Conservation (phyloP, 768 basidiomycete species). For the Naganishia onofrii region DNA sequence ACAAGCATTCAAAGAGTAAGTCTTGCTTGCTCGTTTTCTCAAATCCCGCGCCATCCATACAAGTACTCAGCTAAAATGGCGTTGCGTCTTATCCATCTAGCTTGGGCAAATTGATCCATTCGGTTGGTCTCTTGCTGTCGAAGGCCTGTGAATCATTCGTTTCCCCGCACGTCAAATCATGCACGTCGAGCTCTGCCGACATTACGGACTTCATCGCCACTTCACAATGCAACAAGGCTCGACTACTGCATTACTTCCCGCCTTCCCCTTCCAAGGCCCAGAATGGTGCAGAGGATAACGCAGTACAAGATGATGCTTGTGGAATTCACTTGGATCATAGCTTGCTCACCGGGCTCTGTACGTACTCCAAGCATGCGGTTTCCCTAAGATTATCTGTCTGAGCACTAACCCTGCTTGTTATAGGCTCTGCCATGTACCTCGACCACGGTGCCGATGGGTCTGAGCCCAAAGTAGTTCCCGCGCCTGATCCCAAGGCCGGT, state of each 20-base stretch:
- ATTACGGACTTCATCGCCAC: conserved; percentile 68
- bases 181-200: conserved; percentile 21
- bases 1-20: conserved; percentile 80
- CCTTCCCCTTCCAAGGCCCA: conserved; percentile 33
- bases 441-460: conserved; percentile 53
- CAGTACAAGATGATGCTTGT: conserved; percentile 79
- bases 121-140: conserved; percentile 77
- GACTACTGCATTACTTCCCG: conserved; percentile 95
- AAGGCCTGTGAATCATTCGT: conserved; percentile 88
- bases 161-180: conserved; percentile 41
- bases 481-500: conserved; percentile 75
- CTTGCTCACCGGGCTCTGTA: conserved; percentile 82
- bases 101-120: conserved; percentile 60
- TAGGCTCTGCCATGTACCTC: conserved; percentile 72
- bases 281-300: conserved; percentile 56
- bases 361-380: conserved; percentile 40
- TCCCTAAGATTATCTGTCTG: no score
- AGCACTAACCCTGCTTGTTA: neutral
- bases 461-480: conserved; percentile 59
- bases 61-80: neutral
- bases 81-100: conserved; percentile 54
- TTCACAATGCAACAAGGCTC: conserved; percentile 82
- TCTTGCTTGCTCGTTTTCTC: conserved; percentile 39
- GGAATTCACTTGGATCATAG: conserved; percentile 90
- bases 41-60: neutral